These are phyloP conservation scores for Castanea sativa DNA, from an alignment of 306 rosid genomes.

Conservation along the genomic window DNA sequence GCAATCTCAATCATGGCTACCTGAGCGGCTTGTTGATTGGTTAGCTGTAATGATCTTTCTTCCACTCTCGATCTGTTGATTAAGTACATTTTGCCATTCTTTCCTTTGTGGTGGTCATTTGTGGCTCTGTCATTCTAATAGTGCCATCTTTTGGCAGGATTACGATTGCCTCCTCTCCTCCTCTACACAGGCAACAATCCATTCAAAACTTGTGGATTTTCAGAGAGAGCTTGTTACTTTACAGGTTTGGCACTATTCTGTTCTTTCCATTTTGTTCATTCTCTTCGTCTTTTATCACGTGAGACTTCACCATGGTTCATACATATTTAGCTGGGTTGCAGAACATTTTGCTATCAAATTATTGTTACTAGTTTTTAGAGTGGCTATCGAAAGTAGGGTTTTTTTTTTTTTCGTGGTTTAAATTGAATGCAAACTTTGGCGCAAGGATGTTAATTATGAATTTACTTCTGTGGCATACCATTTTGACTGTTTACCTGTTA, in stretches of 20 bases:
- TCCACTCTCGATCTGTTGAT: constrained; percentile 3
- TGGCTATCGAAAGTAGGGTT: not conserved
- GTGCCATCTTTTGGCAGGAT: constrained; percentile 57
- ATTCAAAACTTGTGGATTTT: constrained; percentile 67
- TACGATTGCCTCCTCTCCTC: constrained; percentile 80
- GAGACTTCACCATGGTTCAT: not conserved
- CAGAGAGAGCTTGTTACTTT: constrained; percentile 62
- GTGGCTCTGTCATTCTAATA: constrained; percentile 7
- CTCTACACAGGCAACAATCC: constrained; percentile 56
- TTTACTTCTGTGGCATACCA: not conserved
- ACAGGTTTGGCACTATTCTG: constrained; percentile 53
- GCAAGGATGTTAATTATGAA: not conserved
- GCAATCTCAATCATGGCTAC: constrained; percentile 81
- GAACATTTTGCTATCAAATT: not conserved
- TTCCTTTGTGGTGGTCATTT: constrained; percentile 8
- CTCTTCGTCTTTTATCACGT: not conserved
- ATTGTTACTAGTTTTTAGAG: not conserved
- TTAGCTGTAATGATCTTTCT: constrained; percentile 74
- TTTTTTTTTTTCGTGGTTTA: not conserved
- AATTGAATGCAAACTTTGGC: not conserved
- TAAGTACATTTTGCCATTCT: not conserved
- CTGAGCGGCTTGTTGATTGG: constrained; percentile 96
- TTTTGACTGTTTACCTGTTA: constrained; percentile 3
- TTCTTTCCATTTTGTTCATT: constrained; percentile 3
- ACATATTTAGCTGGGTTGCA: not conserved